These are phyloP conservation scores for Herpotrichia juniperi DNA, from an alignment of 2,329 filamentous ascomycete genomes.

Conservation along the genomic window DNA sequence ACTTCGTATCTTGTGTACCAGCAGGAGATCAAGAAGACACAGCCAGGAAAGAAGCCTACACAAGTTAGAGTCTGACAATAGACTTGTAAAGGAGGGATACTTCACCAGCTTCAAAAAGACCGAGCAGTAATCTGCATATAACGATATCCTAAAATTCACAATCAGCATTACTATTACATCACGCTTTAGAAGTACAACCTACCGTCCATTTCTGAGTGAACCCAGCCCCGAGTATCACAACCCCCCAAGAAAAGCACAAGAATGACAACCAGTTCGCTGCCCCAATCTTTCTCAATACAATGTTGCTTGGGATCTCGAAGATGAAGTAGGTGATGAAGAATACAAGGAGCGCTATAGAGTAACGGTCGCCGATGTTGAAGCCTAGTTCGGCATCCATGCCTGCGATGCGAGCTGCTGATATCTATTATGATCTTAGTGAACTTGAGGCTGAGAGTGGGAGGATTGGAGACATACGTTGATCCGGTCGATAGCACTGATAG, in stretches of 20 bases:
- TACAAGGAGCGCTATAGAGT: slow-evolving; percentile 56
- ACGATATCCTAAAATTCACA: slow-evolving; percentile 14
- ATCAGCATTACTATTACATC: too few species aligned
- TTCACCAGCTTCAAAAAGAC: slow-evolving; percentile 27
- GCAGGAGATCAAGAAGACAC: slow-evolving; percentile 22
- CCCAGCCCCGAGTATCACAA: slow-evolving; percentile 22
- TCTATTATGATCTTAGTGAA: slow-evolving; percentile 10
- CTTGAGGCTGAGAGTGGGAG: slow-evolving; percentile 12
- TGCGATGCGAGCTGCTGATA: slow-evolving; percentile 43
- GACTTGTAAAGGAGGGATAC: not conserved
- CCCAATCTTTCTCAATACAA: slow-evolving; percentile 50
- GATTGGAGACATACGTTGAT: slow-evolving; percentile 19
- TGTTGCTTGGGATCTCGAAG: slow-evolving; percentile 59
- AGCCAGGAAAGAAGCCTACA: slow-evolving; percentile 13
- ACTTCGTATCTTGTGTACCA: slow-evolving; percentile 59
- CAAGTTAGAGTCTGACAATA: not conserved
- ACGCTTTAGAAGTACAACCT: slow-evolving; percentile 1
- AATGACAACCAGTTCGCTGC: slow-evolving; percentile 28
- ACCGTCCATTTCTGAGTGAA: slow-evolving; percentile 25
- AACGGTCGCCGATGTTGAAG: slow-evolving; percentile 50
- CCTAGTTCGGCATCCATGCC: slow-evolving; percentile 54
- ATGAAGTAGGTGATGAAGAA: slow-evolving; percentile 61
- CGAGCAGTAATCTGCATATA: slow-evolving; percentile 25
- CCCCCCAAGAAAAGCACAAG: slow-evolving; percentile 26
- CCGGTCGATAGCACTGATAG: slow-evolving; percentile 27